Evolutionary conservation across 345 rosid species (phyloP).

Genomic region (Toxicodendron radicans): DNA sequence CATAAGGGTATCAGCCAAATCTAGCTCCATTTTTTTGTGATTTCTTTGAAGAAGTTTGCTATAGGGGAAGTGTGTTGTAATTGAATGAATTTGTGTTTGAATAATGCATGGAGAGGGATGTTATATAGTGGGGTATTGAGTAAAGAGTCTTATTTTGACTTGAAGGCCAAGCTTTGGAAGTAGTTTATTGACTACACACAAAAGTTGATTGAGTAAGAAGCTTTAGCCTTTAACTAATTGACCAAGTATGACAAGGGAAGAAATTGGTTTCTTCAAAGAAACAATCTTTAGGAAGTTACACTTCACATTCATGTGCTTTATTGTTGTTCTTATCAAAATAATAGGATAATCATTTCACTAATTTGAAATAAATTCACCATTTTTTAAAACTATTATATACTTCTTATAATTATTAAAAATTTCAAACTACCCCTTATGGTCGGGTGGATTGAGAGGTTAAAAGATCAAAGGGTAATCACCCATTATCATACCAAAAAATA

Average conservation of each 20-base stretch:
- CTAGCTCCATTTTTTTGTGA: conserved; percentile 1
- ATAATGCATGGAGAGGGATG: not conserved
- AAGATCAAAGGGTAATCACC: no score
- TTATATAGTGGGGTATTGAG: not conserved
- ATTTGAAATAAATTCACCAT: no score
- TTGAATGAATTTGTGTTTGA: not conserved
- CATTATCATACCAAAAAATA: no score
- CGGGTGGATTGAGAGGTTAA: no score
- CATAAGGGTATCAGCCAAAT: conserved; percentile 28
- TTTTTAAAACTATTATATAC: no score
- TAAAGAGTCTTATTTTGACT: conserved; percentile 3
- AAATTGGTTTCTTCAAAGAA: conserved; percentile 13
- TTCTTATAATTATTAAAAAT: no score
- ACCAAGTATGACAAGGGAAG: not conserved
- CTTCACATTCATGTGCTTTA: not conserved
- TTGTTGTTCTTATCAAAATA: no score
- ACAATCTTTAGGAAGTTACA: not conserved
- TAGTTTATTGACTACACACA: not conserved
- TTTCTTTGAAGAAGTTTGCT: not conserved
- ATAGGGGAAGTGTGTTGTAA: not conserved
- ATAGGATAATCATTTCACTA: no score
- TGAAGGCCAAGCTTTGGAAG: not conserved
- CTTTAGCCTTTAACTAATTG: not conserved
- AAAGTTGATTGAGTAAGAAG: not conserved
- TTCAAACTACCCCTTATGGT: no score